These are phyloP conservation scores for Didymella sp. DNA, from an alignment of 2,329 filamentous ascomycete genomes.

Conservation along the genomic window DNA sequence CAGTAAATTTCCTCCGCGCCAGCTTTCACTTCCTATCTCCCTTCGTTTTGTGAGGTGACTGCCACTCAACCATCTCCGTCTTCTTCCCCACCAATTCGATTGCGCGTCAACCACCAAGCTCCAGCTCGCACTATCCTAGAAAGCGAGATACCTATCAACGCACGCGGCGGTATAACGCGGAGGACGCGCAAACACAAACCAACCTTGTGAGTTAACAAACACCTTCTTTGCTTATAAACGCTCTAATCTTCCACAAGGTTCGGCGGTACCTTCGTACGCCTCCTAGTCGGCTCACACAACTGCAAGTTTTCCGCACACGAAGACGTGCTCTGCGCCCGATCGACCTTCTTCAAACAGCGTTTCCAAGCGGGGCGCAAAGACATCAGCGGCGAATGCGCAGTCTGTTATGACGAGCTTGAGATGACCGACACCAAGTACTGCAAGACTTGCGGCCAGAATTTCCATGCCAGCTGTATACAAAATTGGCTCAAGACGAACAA, in stretches of 20 bases:
- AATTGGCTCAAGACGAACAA: neutral
- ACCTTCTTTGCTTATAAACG: neutral
- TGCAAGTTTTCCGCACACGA: slow-evolving; percentile 4
- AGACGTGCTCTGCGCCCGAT: neutral
- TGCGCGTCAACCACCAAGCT: neutral
- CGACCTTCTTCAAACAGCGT: neutral
- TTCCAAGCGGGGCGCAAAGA: neutral
- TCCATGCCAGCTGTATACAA: slow-evolving; percentile 1
- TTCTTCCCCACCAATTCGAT: neutral
- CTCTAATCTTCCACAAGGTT: neutral
- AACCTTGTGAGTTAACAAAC: neutral
- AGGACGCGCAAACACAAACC: neutral
- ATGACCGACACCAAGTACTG: neutral
- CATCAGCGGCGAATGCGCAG: neutral
- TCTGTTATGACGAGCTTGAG: neutral
- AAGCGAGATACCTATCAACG: neutral
- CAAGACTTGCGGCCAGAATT: neutral
- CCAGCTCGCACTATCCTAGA: neutral
- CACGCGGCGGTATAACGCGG: neutral
- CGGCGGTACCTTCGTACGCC: neutral
- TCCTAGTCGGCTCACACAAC: slow-evolving; percentile 4
- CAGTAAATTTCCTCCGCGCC: neutral
- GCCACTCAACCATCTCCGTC: too few species aligned
- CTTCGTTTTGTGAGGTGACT: neutral
- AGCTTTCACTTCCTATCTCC: neutral